Evolutionary conservation across 306 rosid genomes (phyloP), one percentile per base, ranked within the genome.

Genomic region (Cucurbita maxima): DNA sequence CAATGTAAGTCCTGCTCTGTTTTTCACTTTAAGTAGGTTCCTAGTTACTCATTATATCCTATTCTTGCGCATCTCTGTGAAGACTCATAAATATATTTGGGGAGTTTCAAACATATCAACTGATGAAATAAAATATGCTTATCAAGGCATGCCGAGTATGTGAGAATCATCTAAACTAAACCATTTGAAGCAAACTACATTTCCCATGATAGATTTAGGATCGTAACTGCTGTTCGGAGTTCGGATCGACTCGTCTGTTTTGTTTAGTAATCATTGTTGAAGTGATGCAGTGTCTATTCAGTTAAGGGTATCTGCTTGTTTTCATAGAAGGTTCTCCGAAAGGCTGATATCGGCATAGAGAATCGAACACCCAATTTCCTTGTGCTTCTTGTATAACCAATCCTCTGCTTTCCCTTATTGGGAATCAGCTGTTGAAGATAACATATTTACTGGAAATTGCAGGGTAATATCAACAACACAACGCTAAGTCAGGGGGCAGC

Each of bases 401-500:
- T 2, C 0, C 52, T 64, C 53, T 64, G 37, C 71, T 63, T 8
- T 61, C n/a, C 34, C 16, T 15, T 18, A 22, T 22, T 25, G 47
- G 4, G 30, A 40, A 9, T 62, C 8, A 5, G 50, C 30, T 38
- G 54, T 66, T 64, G 71, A 64, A 5, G 13, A 9, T 64, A 38
- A n/a, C 30, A 19, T 44, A 20, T 66, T 66, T 66, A 11, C 38
- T 66, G 4, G 73, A 53, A 79, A 48, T 73, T 76, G 85, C 84
- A 88, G 93, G 71, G 73, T 66, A 55, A 80, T 40, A 73, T 80
- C 43, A 86, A 76, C 40, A 78, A 79, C 53, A 30, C 77, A 30
- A 51, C 82, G 3, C 69, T 56, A 43, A 81, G 87, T 80, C 92
- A 75, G 70, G 87, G 84, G 25, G 79, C 87, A 69, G 84, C 82